These are phyloP conservation scores for Oleoguttula mirabilis DNA, from an alignment of 495 filamentous ascomycete species.

Conservation along the genomic window DNA sequence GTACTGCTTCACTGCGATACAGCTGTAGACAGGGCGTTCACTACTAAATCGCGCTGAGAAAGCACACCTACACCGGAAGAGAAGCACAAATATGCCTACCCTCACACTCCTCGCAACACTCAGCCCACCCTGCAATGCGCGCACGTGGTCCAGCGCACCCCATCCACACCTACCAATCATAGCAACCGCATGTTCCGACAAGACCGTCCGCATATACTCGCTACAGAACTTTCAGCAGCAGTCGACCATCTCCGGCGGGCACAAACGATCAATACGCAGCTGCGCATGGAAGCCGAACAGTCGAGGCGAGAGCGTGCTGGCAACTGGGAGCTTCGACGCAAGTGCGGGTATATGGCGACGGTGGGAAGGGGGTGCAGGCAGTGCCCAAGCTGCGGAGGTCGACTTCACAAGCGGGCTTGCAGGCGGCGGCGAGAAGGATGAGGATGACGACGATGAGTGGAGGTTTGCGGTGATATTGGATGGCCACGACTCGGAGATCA, in stretches of 20 bases:
- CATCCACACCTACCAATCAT: constrained; percentile 81
- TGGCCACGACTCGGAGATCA: constrained; percentile 90
- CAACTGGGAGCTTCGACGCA: constrained; percentile 82
- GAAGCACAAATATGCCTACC: constrained; percentile 3
- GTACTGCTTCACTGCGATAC: too few relatives aligned
- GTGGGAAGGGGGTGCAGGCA: constrained; percentile 36
- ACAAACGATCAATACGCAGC: constrained; percentile 72
- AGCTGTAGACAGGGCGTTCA: too few relatives aligned
- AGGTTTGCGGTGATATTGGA: constrained; percentile 76
- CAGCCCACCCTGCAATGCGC: constrained; percentile 55
- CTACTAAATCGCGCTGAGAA: neutral
- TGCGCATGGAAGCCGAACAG: constrained; percentile 69
- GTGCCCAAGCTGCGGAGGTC: constrained; percentile 20
- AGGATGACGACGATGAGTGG: constrained; percentile 55
- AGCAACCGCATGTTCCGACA: constrained; percentile 77
- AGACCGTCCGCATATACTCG: constrained; percentile 77
- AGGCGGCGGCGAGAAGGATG: constrained; percentile 19
- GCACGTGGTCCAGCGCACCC: constrained; percentile 72
- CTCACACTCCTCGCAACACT: constrained; percentile 37
- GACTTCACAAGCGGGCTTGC: constrained; percentile 24
- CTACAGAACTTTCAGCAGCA: constrained; percentile 66
- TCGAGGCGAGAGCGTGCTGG: constrained; percentile 54
- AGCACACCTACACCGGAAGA: neutral
- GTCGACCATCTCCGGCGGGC: constrained; percentile 70
- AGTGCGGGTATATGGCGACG: constrained; percentile 80